Evolutionary conservation across 2,329 filamentous ascomycete genomes (phyloP).

Genomic region (Zalaria obscura): DNA sequence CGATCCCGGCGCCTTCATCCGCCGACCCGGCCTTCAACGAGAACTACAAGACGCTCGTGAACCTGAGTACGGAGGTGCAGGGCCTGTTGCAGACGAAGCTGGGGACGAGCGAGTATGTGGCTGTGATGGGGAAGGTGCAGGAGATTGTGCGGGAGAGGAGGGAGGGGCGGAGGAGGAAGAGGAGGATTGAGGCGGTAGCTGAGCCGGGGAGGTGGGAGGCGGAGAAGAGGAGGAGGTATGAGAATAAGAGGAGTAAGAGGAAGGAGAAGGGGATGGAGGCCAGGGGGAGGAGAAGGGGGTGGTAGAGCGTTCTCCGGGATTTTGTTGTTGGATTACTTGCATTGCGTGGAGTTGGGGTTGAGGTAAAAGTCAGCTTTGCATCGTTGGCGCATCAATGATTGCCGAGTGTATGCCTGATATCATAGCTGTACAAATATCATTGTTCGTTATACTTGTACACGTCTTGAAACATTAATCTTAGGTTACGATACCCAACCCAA

Average conservation of each 20-base stretch:
- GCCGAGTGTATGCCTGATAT: too few species aligned
- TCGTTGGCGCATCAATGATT: too few species aligned
- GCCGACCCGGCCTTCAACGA: conserved; percentile 53
- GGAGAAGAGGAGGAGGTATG: conserved; percentile 71
- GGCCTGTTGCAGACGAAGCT: conserved; percentile 73
- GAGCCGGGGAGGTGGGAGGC: conserved; percentile 65
- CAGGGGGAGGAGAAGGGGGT: conserved; percentile 57
- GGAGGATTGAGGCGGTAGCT: conserved; percentile 74
- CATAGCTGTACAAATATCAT: too few species aligned
- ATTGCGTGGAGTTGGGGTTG: too few species aligned
- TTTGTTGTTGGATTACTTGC: too few species aligned
- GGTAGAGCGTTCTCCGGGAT: too few species aligned
- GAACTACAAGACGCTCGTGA: conserved; percentile 55
- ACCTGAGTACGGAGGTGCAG: conserved; percentile 63
- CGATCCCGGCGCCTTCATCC: conserved; percentile 39
- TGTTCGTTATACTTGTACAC: too few species aligned
- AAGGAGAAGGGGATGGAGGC: conserved; percentile 66
- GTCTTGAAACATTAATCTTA: too few species aligned
- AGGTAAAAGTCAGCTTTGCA: too few species aligned
- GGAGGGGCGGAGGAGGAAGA: conserved; percentile 64
- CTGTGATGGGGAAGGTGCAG: conserved; percentile 56
- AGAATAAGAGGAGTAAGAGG: conserved; percentile 69
- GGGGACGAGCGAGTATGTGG: conserved; percentile 68
- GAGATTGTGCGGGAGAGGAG: conserved; percentile 58
- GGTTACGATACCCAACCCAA: too few species aligned